Evolutionary conservation across 2,329 filamentous ascomycete species (phyloP).

Genomic region (Venturia aucupariae): DNA sequence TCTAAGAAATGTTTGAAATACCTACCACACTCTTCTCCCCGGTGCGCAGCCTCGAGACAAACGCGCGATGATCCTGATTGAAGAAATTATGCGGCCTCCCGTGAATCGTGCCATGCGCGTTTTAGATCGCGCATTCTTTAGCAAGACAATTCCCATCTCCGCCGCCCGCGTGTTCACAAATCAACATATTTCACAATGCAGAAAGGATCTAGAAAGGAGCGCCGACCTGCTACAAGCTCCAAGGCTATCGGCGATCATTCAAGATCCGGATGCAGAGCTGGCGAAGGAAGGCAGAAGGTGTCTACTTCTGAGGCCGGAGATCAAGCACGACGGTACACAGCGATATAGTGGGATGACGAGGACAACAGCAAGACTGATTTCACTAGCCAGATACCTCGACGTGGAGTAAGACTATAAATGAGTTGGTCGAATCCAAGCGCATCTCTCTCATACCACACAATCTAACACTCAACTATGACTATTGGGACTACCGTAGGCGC

Average conservation of each 20-base stretch:
- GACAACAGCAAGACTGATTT: slow-evolving; percentile 21
- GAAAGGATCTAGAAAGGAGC: slow-evolving; percentile 55
- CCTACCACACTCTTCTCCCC: not conserved
- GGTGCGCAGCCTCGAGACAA: not conserved
- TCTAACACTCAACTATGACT: slow-evolving; percentile 68
- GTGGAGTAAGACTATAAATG: slow-evolving; percentile 62
- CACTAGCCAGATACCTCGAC: slow-evolving; percentile 54
- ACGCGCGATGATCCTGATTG: slow-evolving; percentile 27
- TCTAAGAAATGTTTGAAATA: not conserved
- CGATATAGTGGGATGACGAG: not conserved
- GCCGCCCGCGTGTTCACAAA: slow-evolving; percentile 70
- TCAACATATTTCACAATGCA: slow-evolving; percentile 63
- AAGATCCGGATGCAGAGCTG: slow-evolving; percentile 52
- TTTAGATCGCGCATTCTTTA: slow-evolving; percentile 78
- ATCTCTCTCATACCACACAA: slow-evolving; percentile 67
- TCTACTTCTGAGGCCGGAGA: slow-evolving; percentile 36
- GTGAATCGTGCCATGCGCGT: slow-evolving; percentile 68
- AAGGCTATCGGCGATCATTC: slow-evolving; percentile 52
- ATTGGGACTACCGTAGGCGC: slow-evolving; percentile 68
- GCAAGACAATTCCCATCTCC: slow-evolving; percentile 63
- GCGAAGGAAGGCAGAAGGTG: slow-evolving; percentile 40
- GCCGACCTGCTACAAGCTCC: slow-evolving; percentile 58
- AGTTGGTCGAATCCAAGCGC: slow-evolving; percentile 59
- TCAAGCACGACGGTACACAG: slow-evolving; percentile 29
- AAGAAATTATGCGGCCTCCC: slow-evolving; percentile 61